Evolutionary conservation across 2,329 filamentous ascomycete species (phyloP).

Genomic region (Ilyonectria mors-panacis): DNA sequence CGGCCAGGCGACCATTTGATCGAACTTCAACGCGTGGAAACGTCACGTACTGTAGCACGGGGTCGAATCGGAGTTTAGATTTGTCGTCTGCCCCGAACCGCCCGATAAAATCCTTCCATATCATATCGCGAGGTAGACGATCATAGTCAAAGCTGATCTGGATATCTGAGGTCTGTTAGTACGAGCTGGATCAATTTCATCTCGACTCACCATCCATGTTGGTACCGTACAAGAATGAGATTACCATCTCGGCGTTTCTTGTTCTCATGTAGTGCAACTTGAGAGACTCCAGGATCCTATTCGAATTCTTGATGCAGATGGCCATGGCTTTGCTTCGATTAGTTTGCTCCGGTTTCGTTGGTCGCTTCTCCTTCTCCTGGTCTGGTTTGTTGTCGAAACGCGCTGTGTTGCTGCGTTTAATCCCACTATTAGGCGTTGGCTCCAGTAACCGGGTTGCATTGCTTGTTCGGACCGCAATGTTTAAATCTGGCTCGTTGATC

Average conservation of each 20-base stretch:
- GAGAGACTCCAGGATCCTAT: slow-evolving; percentile 1
- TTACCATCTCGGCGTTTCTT: slow-evolving; percentile 6
- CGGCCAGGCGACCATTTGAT: too few relatives aligned
- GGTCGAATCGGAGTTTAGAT: background rate
- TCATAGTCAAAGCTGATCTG: slow-evolving; percentile 23
- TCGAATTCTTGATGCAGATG: background rate
- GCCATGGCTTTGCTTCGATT: too few relatives aligned
- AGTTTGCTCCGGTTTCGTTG: too few relatives aligned
- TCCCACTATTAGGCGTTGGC: too few relatives aligned
- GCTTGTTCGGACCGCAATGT: too few relatives aligned
- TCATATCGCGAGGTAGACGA: slow-evolving; percentile 8
- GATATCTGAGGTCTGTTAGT: slow-evolving; percentile 11
- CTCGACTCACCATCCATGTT: slow-evolving; percentile 14
- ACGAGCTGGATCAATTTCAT: too few relatives aligned
- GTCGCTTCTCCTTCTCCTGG: too few relatives aligned
- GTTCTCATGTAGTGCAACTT: slow-evolving; percentile 27
- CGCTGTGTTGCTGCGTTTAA: too few relatives aligned
- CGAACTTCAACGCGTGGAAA: slow-evolving; percentile 13
- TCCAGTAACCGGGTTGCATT: too few relatives aligned
- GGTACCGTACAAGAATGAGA: slow-evolving; percentile 20
- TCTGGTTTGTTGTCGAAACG: too few relatives aligned
- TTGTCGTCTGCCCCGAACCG: background rate
- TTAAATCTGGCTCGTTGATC: too few relatives aligned
- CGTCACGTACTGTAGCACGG: slow-evolving; percentile 12
- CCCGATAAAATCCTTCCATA: background rate